Percentiles rank a stretch among this genome's conserved stretches.
phyloP scores from a whole-genome alignment of 2,329 filamentous ascomycete genomes.

The Colletotrichum orbiculare region DNA sequence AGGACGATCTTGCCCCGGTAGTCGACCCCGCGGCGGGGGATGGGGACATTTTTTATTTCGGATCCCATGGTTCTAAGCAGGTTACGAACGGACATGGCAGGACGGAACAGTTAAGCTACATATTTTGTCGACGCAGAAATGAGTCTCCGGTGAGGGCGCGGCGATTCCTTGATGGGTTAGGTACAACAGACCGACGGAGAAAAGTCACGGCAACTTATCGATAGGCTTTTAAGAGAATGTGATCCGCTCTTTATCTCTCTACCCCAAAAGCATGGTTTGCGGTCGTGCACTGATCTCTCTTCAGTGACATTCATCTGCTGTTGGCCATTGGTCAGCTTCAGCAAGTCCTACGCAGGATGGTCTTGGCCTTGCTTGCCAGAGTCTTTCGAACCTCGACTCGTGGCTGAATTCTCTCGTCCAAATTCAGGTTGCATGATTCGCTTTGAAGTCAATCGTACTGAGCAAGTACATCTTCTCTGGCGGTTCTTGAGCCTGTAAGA shows the following conservation, averaged over 20 bases:
- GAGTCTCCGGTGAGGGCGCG: constrained; percentile 21
- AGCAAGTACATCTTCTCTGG: no score
- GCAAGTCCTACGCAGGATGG: neutral
- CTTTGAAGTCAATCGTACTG: no score
- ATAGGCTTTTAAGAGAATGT: constrained; percentile 19
- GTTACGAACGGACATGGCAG: constrained; percentile 36
- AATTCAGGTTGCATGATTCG: no score
- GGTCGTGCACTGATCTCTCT: neutral
- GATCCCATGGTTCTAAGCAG: constrained; percentile 67
- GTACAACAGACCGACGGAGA: constrained; percentile 1
- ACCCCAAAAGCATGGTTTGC: no score
- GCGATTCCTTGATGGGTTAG: constrained; percentile 34
- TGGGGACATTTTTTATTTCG: constrained; percentile 76
- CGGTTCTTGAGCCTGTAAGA: no score
- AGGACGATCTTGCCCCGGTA: constrained; percentile 95
- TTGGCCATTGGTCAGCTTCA: neutral
- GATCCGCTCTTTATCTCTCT: constrained; percentile 1
- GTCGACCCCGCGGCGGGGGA: constrained; percentile 89
- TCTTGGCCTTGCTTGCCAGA: no score
- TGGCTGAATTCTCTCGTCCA: no score
- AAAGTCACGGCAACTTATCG: constrained; percentile 32
- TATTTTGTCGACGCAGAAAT: constrained; percentile 9
- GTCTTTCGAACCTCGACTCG: no score
- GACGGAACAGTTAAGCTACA: constrained; percentile 10
- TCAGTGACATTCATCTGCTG: neutral